These are phyloP conservation scores for Sclerotinia spermophila DNA, from an alignment of 2,329 filamentous ascomycete genomes.

Conservation along the genomic window DNA sequence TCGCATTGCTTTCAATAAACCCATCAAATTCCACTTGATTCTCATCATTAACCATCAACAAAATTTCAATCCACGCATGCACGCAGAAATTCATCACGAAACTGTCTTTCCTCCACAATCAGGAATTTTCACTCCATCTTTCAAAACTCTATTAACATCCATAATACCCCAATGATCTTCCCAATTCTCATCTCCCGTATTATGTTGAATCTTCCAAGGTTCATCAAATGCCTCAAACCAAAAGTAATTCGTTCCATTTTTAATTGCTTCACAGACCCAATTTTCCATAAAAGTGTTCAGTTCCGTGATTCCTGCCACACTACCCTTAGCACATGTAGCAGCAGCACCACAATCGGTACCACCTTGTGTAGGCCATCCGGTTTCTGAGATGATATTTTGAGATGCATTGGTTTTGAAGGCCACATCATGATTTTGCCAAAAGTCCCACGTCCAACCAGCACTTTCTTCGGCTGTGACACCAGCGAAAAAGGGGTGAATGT, in stretches of 20 bases:
- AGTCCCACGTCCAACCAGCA: conserved; percentile 75
- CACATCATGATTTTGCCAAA: conserved; percentile 72
- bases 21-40: background rate
- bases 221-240: conserved; percentile 98
- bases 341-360: conserved; percentile 70
- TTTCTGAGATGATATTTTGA: conserved; percentile 82
- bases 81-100: background rate
- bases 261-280: conserved; percentile 78
- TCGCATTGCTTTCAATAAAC: background rate
- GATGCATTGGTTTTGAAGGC: conserved; percentile 54
- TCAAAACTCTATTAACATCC: conserved; percentile 79
- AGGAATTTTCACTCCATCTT: conserved; percentile 79
- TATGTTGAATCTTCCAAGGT: conserved; percentile 83
- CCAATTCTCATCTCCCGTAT: conserved; percentile 68
- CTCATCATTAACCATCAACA: background rate
- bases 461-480: conserved; percentile 67
- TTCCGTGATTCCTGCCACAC: conserved; percentile 73
- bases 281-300: conserved; percentile 83
- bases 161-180: conserved; percentile 95
- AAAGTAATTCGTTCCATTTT: conserved; percentile 87
- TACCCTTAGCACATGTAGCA: conserved; percentile 58
- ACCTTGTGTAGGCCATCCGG: conserved; percentile 83
- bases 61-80: background rate
- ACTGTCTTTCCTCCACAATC: conserved; percentile 69
- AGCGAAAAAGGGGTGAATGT: conserved; percentile 94